Base-by-base conservation (phyloP, 768 basidiomycete species). In the Mycena haematopus region DNA sequence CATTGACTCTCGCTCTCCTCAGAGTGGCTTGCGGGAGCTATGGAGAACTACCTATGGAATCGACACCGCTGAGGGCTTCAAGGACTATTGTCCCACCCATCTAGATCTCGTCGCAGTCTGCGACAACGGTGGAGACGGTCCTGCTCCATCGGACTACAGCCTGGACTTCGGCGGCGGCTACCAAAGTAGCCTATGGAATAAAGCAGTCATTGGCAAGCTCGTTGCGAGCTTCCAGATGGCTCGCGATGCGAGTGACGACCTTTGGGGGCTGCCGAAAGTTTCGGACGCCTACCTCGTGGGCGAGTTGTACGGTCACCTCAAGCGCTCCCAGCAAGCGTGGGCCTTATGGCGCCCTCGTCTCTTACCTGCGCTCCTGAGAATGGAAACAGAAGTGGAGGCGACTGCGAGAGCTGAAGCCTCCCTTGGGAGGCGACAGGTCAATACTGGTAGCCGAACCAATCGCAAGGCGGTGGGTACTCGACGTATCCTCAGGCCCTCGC, bases 251-350 rank as follows among this genome's bases (percentile, higher is more conserved):
- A 42, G 11, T 15, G 14, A 3, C 6, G 45, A 42, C 25, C 35
- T 42, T 3, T 58, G 51, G 46, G 46, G 53, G 4, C 49, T 67
- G 15, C 62, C 62, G 0, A 47, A 63, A 4, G 58, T 67, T 6
- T 25, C 46, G 2, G 35, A 38, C 3, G 47, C 38, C 1, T 65
- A 65, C 45, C n/a, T 62, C 1, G 22, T 19, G 19, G 52, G 29
- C 15, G 19, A 36, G 11, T 36, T 67, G 19, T 29, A 24, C 35
- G 38, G 24, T 19, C 52, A 52, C 1, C 58, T 67, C n/a, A 57
- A 63, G 17, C 22, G 50, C 10, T 51, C 62, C 2, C 35, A 62
- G 13, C 58, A 67, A 17, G 50, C 31, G n/a, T 63, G 58, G 65
- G 49, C 35, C 19, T 3, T 19, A 27, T 56, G 40, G 40, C 40